These are phyloP conservation scores for Rheum nobile DNA, from an alignment of 148 eudicot species.

Conservation along the genomic window DNA sequence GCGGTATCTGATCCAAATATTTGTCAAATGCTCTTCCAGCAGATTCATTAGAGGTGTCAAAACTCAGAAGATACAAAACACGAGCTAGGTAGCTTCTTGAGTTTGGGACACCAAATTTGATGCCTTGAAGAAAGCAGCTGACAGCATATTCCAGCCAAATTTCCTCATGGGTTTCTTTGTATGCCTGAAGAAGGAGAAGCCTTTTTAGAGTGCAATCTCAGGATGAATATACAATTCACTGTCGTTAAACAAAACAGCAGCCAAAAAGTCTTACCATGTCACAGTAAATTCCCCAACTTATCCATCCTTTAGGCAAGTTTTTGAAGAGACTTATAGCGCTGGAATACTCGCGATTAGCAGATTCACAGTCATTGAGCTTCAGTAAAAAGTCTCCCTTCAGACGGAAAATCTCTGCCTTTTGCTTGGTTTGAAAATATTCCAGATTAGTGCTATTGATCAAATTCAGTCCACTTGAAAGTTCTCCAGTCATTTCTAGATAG, in stretches of 20 bases:
- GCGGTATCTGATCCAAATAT: constrained; percentile 84
- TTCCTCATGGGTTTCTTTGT: constrained; percentile 80
- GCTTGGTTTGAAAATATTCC: constrained; percentile 84
- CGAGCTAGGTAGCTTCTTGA: constrained; percentile 96
- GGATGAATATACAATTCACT: background rate
- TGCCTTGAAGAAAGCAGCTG: constrained; percentile 95
- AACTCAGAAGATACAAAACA: constrained; percentile 91
- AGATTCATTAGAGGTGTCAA: constrained; percentile 81
- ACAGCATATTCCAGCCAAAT: constrained; percentile 96
- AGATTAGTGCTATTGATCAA: constrained; percentile 85
- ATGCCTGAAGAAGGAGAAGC: constrained; percentile 46
- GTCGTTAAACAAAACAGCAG: background rate
- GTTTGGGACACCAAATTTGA: constrained; percentile 85
- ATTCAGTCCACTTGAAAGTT: constrained; percentile 77
- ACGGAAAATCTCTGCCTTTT: constrained; percentile 90
- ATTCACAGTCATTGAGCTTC: constrained; percentile 84
- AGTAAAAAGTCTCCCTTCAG: constrained; percentile 78
- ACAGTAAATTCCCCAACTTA: constrained; percentile 98
- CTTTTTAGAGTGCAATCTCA: background rate
- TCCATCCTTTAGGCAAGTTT: constrained; percentile 94
- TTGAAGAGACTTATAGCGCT: constrained; percentile 80
- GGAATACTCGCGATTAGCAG: constrained; percentile 89
- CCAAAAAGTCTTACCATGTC: constrained; percentile 52
- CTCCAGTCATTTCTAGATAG: constrained; percentile 88
- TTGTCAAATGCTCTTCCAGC: constrained; percentile 93